Evolutionary conservation across 495 filamentous ascomycete species (phyloP).

Genomic region (Aspergillus olivimuriae): DNA sequence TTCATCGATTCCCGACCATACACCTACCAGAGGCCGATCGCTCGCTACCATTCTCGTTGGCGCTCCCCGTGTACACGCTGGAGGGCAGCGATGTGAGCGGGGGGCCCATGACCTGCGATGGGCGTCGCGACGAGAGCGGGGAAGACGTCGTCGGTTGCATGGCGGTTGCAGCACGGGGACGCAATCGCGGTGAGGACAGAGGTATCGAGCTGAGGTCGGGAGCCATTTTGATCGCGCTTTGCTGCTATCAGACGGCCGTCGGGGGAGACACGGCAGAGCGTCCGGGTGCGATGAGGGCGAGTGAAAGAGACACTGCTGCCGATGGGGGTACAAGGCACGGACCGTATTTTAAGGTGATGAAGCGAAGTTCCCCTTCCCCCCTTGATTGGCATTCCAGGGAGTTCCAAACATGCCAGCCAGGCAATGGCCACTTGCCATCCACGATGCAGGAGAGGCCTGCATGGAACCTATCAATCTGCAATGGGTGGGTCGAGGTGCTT

Average conservation of each 20-base stretch:
- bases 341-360: no score
- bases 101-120: slow-evolving; percentile 44
- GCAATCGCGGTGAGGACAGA: slow-evolving; percentile 42
- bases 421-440: neutral
- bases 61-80: slow-evolving; percentile 20
- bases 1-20: no score
- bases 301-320: no score
- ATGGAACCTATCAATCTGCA: slow-evolving; percentile 4
- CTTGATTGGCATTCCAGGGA: slow-evolving; percentile 4
- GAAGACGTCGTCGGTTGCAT: slow-evolving; percentile 34
- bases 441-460: neutral
- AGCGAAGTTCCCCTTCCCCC: neutral
- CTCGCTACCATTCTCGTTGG: slow-evolving; percentile 49
- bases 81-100: slow-evolving; percentile 32
- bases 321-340: no score
- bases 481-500: neutral
- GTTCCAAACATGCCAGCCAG: slow-evolving; percentile 2
- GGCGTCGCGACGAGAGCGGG: slow-evolving; percentile 38
- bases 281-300: neutral
- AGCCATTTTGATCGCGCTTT: slow-evolving; percentile 47
- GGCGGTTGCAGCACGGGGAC: slow-evolving; percentile 46
- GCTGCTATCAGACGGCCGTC: neutral
- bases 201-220: slow-evolving; percentile 58
- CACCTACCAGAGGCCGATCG: slow-evolving; percentile 51
- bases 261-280: neutral